Evolutionary conservation across 176 grass and related monocot genomes (phyloP).

Genomic region (Aegilops umbellulata): DNA sequence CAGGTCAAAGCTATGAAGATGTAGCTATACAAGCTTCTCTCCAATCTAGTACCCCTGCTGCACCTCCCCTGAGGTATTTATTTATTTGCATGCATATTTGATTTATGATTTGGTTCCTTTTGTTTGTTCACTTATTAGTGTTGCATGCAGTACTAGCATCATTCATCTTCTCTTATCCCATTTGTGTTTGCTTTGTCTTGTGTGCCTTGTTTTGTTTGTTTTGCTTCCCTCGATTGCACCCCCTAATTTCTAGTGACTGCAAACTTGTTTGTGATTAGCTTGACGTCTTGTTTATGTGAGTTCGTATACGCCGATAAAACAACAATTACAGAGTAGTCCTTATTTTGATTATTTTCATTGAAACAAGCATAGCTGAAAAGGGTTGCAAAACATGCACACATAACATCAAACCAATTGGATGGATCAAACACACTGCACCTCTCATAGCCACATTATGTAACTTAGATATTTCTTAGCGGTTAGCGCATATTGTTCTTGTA

Average conservation of each 20-base stretch:
- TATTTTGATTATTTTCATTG: conserved; percentile 8
- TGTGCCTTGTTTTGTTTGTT: conserved; percentile 10
- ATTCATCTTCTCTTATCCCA: conserved; percentile 6
- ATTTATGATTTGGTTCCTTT: conserved; percentile 18
- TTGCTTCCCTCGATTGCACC: not conserved
- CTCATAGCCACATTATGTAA: not conserved
- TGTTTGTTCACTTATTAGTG: not conserved
- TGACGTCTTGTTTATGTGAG: not conserved
- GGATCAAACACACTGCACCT: not conserved
- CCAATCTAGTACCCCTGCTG: conserved; percentile 60
- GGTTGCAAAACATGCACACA: not conserved
- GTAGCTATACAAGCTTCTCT: conserved; percentile 79
- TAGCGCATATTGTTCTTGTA: not conserved
- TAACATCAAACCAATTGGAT: not conserved
- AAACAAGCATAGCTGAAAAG: not conserved
- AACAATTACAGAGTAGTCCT: not conserved
- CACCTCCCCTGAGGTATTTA: conserved; percentile 57
- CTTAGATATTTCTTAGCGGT: not conserved
- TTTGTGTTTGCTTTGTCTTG: not conserved
- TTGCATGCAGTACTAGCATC: conserved; percentile 22
- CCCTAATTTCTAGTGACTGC: not conserved
- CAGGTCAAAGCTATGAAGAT: conserved; percentile 65
- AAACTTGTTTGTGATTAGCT: conserved; percentile 1
- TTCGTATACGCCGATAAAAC: not conserved
- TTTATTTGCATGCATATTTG: not conserved